Percentiles rank a stretch among this genome's conserved stretches.
Conservation (phyloP, 306 rosid species). For the Abrus pulchellus region DNA sequence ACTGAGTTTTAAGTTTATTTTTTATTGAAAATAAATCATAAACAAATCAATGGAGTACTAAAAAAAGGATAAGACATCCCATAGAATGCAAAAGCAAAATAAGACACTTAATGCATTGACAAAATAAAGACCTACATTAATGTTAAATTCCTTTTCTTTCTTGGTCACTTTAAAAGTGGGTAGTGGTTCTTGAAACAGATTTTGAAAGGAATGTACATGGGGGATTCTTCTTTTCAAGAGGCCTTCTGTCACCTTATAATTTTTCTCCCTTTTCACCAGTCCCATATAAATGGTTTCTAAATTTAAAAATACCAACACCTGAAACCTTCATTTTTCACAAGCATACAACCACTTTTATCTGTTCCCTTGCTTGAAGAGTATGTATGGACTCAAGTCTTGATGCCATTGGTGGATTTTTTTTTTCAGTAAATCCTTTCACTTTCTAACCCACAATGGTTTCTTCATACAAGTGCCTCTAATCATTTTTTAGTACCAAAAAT, state of each 20-base stretch:
- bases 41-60: background rate
- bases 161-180: background rate
- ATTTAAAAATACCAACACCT: background rate
- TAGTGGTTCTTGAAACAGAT: background rate
- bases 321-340: background rate
- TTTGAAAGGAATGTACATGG: background rate
- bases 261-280: background rate
- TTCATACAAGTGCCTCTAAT: background rate
- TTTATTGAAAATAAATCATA: constrained; percentile 12
- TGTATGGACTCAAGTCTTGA: background rate
- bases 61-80: constrained; percentile 10
- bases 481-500: background rate
- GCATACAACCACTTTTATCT: background rate
- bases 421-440: background rate
- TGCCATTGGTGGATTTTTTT: background rate
- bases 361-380: background rate
- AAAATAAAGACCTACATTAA: background rate
- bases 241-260: background rate
- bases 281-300: background rate
- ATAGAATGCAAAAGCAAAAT: background rate
- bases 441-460: background rate
- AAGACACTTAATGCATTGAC: background rate
- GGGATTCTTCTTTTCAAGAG: constrained; percentile 5
- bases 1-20: background rate
- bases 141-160: background rate